Evolutionary conservation across 1,284 basidiomycete genomes (phyloP).

Genomic region (Ustanciosporium gigantosporum): DNA sequence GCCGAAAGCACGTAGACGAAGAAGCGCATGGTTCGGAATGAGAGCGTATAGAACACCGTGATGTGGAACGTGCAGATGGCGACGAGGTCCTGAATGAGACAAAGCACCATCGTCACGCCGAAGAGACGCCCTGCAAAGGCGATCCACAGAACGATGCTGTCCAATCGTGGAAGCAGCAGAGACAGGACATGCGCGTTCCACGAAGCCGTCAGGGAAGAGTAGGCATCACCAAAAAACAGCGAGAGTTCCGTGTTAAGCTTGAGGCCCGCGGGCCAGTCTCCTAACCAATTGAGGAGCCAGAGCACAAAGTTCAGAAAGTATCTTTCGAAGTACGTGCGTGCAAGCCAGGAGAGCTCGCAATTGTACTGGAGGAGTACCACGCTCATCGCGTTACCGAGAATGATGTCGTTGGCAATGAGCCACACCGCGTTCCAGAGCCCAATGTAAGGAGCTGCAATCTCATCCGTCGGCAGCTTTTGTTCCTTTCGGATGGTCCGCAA

Average conservation of each 20-base stretch:
- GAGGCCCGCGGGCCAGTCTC: constrained; percentile 91
- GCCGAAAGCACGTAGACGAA: constrained; percentile 70
- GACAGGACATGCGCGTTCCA: constrained; percentile 15
- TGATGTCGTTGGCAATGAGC: constrained; percentile 86
- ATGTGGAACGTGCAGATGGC: constrained; percentile 75
- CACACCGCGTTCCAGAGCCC: constrained; percentile 87
- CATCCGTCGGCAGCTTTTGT: constrained; percentile 13
- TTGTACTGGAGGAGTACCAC: constrained; percentile 28
- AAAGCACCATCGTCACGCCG: constrained; percentile 74
- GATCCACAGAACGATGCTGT: constrained; percentile 63
- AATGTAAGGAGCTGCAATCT: constrained; percentile 59
- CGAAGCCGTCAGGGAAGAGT: constrained; percentile 64
- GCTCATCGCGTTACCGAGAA: constrained; percentile 75
- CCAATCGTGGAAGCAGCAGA: constrained; percentile 7
- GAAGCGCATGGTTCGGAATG: constrained; percentile 70
- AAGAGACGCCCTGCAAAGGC: constrained; percentile 67
- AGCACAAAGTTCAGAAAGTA: constrained; percentile 15
- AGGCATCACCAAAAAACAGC: constrained; percentile 74
- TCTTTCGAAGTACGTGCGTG: constrained; percentile 2
- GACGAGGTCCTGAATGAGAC: constrained; percentile 72
- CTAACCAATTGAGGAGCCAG: constrained; percentile 73
- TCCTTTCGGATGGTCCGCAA: constrained; percentile 11
- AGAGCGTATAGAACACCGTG: constrained; percentile 72
- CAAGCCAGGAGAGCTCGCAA: neutral
- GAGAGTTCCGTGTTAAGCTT: constrained; percentile 95